A percentile compares a stretch with the other conserved stretches of the same genome.
phyloP scores from a whole-genome alignment of 139 green algal genomes.

The Chlorella sp. region DNA sequence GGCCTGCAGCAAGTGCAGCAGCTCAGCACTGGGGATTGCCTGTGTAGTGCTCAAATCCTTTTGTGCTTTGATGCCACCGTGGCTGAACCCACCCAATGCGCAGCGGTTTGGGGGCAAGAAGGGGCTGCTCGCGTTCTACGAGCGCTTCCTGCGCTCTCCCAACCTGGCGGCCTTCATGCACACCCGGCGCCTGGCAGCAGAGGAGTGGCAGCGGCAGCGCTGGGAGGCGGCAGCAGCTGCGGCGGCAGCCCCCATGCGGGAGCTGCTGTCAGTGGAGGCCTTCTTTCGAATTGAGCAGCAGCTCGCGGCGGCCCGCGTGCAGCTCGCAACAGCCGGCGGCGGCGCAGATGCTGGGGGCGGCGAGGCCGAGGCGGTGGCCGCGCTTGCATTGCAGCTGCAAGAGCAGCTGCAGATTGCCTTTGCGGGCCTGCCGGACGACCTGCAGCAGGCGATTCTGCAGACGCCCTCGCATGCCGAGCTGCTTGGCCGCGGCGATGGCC shows the following conservation, averaged over 20 bases:
- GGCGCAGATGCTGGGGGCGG: background rate
- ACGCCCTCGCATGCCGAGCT: constrained; percentile 50
- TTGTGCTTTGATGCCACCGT: no score
- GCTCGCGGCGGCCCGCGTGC: constrained; percentile 21
- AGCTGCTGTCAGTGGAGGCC: constrained; percentile 54
- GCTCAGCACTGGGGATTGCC: no score
- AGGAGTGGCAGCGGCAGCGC: constrained; percentile 23
- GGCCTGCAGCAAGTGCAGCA: no score
- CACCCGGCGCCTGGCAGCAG: constrained; percentile 12
- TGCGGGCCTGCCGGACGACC: constrained; percentile 58
- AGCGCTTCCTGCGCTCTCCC: constrained; percentile 8
- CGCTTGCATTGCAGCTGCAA: background rate
- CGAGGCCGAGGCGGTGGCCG: background rate
- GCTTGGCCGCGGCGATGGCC: constrained; percentile 18
- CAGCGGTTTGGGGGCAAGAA: constrained; percentile 38
- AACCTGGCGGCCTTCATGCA: constrained; percentile 22
- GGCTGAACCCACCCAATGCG: no score
- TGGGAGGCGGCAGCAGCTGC: constrained; percentile 6
- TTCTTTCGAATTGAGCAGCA: constrained; percentile 51
- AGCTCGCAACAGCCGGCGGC: background rate
- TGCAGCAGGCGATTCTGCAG: constrained; percentile 59
- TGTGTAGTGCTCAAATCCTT: no score
- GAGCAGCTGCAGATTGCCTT: constrained; percentile 48
- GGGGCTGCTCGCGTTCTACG: constrained; percentile 24
- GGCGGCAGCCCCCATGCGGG: background rate